Evolutionary conservation across 2,329 filamentous ascomycete species (phyloP).

Genomic region (Xylaria sp.): DNA sequence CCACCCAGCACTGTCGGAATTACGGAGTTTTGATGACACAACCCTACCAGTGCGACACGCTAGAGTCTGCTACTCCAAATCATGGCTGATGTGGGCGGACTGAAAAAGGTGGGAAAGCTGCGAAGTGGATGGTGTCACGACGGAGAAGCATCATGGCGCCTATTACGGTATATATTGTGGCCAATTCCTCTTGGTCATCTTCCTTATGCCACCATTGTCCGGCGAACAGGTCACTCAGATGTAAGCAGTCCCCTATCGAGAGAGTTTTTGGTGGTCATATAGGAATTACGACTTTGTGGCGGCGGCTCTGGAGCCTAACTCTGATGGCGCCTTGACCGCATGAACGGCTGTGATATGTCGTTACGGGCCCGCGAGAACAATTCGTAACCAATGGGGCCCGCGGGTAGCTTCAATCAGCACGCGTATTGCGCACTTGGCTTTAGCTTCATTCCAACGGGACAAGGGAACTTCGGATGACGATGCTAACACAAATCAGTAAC

Average conservation of each 20-base stretch:
- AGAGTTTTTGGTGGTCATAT: too few relatives aligned
- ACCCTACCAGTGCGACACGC: background rate
- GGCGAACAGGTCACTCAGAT: too few relatives aligned
- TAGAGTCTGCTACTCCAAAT: background rate
- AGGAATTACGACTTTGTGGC: conserved; percentile 1
- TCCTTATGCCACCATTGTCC: too few relatives aligned
- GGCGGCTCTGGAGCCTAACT: background rate
- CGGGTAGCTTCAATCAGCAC: background rate
- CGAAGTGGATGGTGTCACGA: background rate
- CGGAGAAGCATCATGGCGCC: too few relatives aligned
- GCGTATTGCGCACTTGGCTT: background rate
- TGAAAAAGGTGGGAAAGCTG: background rate
- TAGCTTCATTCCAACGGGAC: conserved; percentile 24
- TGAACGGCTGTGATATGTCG: background rate
- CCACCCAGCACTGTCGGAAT: too few relatives aligned
- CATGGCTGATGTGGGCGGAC: background rate
- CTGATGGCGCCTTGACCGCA: background rate
- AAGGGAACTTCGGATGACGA: conserved; percentile 16
- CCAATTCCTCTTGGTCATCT: too few relatives aligned
- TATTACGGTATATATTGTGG: too few relatives aligned
- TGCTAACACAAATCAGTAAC: conserved; percentile 5
- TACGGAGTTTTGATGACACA: conserved; percentile 23
- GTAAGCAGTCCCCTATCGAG: too few relatives aligned
- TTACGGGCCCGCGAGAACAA: background rate
- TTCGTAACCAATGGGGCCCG: conserved; percentile 2